Conservation (phyloP, 2,329 filamentous ascomycete species). For the Pseudogymnoascus pannorum region DNA sequence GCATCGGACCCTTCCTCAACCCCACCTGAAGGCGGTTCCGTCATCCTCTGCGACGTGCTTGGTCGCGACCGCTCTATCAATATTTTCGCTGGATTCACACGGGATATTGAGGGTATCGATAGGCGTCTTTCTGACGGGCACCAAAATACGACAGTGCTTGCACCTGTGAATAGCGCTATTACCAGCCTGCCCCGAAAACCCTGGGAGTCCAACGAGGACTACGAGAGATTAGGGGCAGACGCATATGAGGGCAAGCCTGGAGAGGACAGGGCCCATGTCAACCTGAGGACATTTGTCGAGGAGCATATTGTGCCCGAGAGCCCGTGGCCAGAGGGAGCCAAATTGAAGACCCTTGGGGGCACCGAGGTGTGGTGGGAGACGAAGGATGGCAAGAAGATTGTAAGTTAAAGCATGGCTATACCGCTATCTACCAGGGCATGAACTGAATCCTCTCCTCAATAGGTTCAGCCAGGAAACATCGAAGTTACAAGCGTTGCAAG, state of each 20-base stretch:
- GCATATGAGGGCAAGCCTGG: conserved; percentile 73
- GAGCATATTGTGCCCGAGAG: conserved; percentile 69
- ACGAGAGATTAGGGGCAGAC: conserved; percentile 54
- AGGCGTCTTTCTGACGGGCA: conserved; percentile 58
- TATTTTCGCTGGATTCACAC: conserved; percentile 74
- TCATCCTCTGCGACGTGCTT: conserved; percentile 79
- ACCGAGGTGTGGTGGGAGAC: conserved; percentile 76
- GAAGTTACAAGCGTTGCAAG: conserved; percentile 69
- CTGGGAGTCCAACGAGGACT: conserved; percentile 73
- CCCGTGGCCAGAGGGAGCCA: conserved; percentile 66
- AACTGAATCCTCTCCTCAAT: conserved; percentile 13
- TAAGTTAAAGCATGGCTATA: conserved; percentile 36
- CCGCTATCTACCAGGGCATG: background rate
- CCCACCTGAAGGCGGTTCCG: conserved; percentile 33
- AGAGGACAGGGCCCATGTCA: conserved; percentile 66
- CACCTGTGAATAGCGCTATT: conserved; percentile 77
- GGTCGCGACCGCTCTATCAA: conserved; percentile 71
- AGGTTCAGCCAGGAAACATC: conserved; percentile 74
- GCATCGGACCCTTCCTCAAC: conserved; percentile 19
- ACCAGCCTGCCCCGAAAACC: conserved; percentile 74
- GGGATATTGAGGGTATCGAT: conserved; percentile 64
- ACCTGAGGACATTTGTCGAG: conserved; percentile 75
- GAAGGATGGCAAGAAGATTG: conserved; percentile 57
- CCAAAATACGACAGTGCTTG: conserved; percentile 75
- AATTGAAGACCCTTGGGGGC: conserved; percentile 60